Evolutionary conservation across 176 grass and related monocot species (phyloP).

Genomic region (Oryza glumipatula): DNA sequence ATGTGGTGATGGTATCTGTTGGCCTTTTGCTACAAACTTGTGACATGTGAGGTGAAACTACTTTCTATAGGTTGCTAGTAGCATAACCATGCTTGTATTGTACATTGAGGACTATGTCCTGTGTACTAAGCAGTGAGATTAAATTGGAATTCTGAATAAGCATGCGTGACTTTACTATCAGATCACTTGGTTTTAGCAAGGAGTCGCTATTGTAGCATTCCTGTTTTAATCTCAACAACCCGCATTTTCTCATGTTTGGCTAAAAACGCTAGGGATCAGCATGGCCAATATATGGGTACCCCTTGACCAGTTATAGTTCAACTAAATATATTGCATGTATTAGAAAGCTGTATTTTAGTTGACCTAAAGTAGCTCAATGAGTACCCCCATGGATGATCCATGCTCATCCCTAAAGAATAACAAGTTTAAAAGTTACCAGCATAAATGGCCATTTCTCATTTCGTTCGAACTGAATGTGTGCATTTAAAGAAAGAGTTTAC

Average conservation of each 20-base stretch:
- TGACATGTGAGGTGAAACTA: background rate
- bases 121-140: background rate
- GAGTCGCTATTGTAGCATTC: background rate
- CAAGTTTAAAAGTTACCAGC: background rate
- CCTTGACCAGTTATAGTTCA: too few relatives aligned
- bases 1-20: background rate
- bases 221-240: background rate
- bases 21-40: background rate
- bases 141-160: conserved; percentile 6
- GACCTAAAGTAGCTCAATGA: background rate
- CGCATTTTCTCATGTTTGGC: conserved; percentile 8
- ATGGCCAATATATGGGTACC: too few relatives aligned
- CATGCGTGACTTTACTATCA: background rate
- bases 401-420: background rate
- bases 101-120: background rate
- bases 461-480: background rate
- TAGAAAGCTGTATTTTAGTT: background rate
- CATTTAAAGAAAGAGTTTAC: background rate
- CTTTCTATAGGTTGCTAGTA: background rate
- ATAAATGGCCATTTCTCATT: background rate
- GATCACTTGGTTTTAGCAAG: background rate
- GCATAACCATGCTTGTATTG: background rate
- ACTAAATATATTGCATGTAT: background rate
- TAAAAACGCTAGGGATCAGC: background rate
- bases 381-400: background rate